Conservation (phyloP, 768 basidiomycete genomes). For the Pholiota microspora region DNA sequence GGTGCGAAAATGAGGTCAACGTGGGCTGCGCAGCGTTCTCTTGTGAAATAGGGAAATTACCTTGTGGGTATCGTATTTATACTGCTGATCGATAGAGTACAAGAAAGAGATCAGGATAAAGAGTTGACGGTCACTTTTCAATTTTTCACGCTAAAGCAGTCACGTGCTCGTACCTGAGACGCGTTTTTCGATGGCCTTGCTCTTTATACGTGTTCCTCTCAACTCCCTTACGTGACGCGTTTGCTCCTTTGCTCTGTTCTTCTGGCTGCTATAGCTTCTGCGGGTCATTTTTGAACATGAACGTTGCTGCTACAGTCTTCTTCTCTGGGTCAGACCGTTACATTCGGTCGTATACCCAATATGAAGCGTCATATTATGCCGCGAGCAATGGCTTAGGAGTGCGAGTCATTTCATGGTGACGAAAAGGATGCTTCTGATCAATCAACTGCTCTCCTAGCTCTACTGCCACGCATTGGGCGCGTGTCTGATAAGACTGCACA, state of each 20-base stretch:
- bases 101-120: slow-evolving; percentile 18
- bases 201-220: slow-evolving; percentile 5
- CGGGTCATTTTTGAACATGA: too few relatives aligned
- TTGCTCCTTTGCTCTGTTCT: not conserved
- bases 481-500: not conserved
- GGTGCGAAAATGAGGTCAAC: slow-evolving; percentile 7
- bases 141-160: slow-evolving; percentile 13
- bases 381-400: not conserved
- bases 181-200: slow-evolving; percentile 5
- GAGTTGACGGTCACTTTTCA: slow-evolving; percentile 15
- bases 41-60: slow-evolving; percentile 3
- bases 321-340: too few relatives aligned
- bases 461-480: not conserved
- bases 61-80: slow-evolving; percentile 16
- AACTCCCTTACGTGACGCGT: not conserved
- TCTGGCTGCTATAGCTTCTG: not conserved
- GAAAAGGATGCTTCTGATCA: not conserved
- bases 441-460: not conserved
- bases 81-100: slow-evolving; percentile 13
- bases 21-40: slow-evolving; percentile 1
- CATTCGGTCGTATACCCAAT: not conserved
- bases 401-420: not conserved
- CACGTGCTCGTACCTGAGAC: slow-evolving; percentile 16
- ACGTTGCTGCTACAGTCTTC: too few relatives aligned
- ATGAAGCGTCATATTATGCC: not conserved